Conservation (phyloP, 2,329 filamentous ascomycete species). For the Xylariaceae sp. region DNA sequence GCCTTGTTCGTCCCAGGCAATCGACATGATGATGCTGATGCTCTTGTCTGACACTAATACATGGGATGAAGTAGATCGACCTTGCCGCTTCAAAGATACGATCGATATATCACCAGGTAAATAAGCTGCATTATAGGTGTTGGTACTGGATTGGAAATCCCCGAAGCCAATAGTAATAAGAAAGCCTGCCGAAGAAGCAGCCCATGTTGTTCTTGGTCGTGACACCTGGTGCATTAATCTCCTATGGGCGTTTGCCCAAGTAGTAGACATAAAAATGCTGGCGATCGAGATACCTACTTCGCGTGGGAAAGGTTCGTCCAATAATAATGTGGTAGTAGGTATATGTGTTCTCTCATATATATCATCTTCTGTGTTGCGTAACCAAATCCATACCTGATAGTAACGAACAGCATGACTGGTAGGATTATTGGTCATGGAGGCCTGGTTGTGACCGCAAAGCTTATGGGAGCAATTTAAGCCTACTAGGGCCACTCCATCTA, state of each 20-base stretch:
- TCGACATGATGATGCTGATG: constrained; percentile 19
- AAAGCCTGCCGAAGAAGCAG: constrained; percentile 3
- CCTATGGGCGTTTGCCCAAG: background rate
- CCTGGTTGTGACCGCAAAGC: background rate
- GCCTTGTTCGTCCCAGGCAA: constrained; percentile 17
- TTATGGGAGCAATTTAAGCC: constrained; percentile 30
- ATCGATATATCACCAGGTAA: constrained; percentile 7
- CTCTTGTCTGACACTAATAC: constrained; percentile 22
- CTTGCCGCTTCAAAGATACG: background rate
- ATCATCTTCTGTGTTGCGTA: background rate
- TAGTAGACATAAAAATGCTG: background rate
- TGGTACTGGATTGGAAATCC: background rate
- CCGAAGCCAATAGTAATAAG: constrained; percentile 22
- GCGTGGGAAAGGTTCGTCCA: background rate
- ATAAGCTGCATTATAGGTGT: constrained; percentile 4
- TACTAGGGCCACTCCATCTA: background rate
- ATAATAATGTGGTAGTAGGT: background rate
- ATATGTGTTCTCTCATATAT: background rate
- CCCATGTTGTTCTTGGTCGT: no score
- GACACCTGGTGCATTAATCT: no score
- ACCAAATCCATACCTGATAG: constrained; percentile 26
- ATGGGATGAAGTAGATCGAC: constrained; percentile 15
- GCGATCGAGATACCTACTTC: background rate
- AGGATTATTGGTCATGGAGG: background rate
- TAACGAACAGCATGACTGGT: background rate